A percentile compares a stretch with the other conserved stretches of the same genome.
Conservation (phyloP, 1,139 yeast genomes). For the Starmera stellimalicola region DNA sequence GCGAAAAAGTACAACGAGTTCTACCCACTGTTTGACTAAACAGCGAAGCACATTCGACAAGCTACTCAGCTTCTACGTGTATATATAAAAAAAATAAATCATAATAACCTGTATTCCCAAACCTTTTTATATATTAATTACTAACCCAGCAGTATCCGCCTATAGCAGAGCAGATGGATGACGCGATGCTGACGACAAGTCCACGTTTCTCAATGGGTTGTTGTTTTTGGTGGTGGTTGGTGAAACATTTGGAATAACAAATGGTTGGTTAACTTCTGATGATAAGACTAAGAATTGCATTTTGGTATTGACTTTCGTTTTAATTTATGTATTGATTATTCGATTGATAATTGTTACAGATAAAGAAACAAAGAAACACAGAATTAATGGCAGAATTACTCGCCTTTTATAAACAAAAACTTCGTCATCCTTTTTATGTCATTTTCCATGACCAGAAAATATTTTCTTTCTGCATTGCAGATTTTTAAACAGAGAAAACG, state of each 20-base stretch:
- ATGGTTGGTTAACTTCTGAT: constrained; percentile 49
- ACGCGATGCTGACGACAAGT: not conserved
- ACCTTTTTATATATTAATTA: not conserved
- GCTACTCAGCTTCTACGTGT: not conserved
- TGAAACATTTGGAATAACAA: constrained; percentile 53
- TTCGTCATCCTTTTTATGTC: no score
- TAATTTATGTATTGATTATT: not conserved
- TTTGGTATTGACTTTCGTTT: constrained; percentile 3
- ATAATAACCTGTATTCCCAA: not conserved
- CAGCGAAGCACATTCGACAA: no score
- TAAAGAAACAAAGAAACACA: no score
- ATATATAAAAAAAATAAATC: no score
- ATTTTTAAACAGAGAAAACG: no score
- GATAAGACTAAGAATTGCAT: constrained; percentile 45
- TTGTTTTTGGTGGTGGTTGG: constrained; percentile 33
- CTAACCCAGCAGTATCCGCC: no score
- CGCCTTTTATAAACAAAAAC: no score
- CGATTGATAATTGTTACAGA: not conserved
- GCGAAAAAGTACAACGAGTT: constrained; percentile 63
- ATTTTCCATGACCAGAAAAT: no score
- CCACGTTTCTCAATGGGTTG: not conserved
- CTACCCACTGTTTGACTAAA: constrained; percentile 31
- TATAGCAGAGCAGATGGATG: constrained; percentile 2
- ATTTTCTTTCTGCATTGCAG: no score
- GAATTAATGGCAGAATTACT: no score